Evolutionary conservation across 176 grass and related monocot genomes (phyloP), one percentile per base, ranked within the genome.

Genomic region (Aegilops longissima): DNA sequence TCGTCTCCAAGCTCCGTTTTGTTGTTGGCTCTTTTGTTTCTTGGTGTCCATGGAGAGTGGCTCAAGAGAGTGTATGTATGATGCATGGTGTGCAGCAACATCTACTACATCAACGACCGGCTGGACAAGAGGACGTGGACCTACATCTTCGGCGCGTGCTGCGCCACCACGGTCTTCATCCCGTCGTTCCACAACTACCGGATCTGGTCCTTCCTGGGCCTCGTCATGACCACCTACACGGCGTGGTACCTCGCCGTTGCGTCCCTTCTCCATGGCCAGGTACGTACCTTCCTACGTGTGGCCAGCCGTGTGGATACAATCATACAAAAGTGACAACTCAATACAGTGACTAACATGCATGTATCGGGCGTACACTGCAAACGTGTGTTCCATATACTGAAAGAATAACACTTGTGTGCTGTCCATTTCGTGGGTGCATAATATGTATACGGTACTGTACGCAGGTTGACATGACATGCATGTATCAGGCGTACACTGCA

Each of bases 61-160:
- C 47, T 51, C 4, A 51, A 51, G 47, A 49, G 44, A 16, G 47
- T 16, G 45, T 49, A 56, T 36, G 34, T 51, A 58, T 36, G 34
- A 12, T 70, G 16, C 61, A 35, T 10, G 29, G 58, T 14, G 40
- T 34, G 39, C 89, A 99, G 97, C 79, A 99, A 99, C 87, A 99
- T 99, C 90, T 99, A 99, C 85, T 99, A 99, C 90, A 94, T 99
- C 87, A 99, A 99, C 81, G 97, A 99, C 90, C 94, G 91, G 89
- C 76, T 99, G 84, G 97, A 99, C 82, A 99, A 99, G 85, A 88
- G 97, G 73, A 99, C 97, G 71, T 99, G 97, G 97, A 99, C 97
- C 0, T 99, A 99, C 84, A 99, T 99, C 70, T 99, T 99, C 80
- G 97, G 97, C 11, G 97, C 97, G 5, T 99, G 97, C 88, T 99